A percentile compares a stretch with the other conserved stretches of the same genome.
Conservation (phyloP, 2,329 filamentous ascomycete species). For the Epichloe sibirici region DNA sequence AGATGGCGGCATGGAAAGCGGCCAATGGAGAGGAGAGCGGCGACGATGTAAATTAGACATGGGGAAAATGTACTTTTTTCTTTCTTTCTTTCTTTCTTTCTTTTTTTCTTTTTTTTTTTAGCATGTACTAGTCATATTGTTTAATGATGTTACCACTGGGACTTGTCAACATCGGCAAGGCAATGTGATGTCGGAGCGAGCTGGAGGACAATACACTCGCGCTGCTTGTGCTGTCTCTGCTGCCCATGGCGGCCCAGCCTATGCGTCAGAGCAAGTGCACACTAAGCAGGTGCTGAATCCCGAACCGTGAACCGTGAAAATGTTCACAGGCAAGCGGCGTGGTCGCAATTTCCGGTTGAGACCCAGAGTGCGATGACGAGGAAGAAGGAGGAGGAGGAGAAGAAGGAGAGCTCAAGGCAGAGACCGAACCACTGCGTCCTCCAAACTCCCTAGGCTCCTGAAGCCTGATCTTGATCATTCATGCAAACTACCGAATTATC, state of each 20-base stretch:
- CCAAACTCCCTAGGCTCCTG: neutral
- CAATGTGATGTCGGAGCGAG: too few species aligned
- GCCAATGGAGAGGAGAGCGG: conserved; percentile 27
- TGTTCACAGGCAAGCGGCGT: neutral
- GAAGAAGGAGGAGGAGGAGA: neutral
- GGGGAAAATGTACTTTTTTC: neutral
- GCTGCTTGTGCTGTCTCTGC: too few species aligned
- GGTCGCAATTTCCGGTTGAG: neutral
- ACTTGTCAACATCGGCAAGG: neutral
- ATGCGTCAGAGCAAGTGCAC: neutral
- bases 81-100: neutral
- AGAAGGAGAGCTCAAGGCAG: neutral
- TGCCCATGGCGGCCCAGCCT: neutral
- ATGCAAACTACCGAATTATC: neutral
- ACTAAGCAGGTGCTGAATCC: neutral
- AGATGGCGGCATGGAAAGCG: conserved; percentile 44
- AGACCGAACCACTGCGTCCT: neutral
- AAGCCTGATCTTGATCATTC: neutral
- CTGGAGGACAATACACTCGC: too few species aligned
- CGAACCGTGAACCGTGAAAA: neutral
- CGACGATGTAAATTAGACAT: conserved; percentile 7
- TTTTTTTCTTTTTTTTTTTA: neutral
- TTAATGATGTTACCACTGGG: neutral
- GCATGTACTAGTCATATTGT: neutral
- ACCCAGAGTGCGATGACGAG: neutral